Conservation (phyloP, 2,329 filamentous ascomycete genomes). For the Xylariaceae sp. region DNA sequence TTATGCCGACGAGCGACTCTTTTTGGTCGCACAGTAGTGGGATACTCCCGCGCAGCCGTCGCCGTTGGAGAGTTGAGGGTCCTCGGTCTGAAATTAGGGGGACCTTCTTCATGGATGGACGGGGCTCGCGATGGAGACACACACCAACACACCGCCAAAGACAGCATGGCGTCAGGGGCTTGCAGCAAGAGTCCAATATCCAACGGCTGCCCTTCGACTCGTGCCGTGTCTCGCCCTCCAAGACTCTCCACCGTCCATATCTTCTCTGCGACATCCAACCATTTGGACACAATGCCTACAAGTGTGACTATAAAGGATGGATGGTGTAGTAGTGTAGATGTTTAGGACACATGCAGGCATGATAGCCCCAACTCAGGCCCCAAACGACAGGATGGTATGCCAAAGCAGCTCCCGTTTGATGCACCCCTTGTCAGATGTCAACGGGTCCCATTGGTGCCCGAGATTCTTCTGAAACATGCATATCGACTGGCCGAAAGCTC, state of each 20-base stretch:
- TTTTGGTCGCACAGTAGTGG: constrained; percentile 1
- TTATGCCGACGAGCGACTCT: too few species aligned
- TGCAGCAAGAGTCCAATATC: constrained; percentile 3
- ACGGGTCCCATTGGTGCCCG: constrained; percentile 8
- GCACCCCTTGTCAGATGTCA: background rate
- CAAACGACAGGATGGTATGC: background rate
- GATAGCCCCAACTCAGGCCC: too few species aligned
- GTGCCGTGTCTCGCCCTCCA: background rate
- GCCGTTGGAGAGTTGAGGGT: constrained; percentile 14
- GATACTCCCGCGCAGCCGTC: constrained; percentile 1
- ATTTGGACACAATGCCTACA: too few species aligned
- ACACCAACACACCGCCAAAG: background rate
- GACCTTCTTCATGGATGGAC: constrained; percentile 20
- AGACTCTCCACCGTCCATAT: background rate
- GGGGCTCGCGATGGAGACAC: background rate
- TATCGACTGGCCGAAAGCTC: constrained; percentile 5
- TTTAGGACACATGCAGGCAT: background rate
- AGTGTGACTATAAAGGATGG: too few species aligned
- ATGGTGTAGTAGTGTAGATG: background rate
- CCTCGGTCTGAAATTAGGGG: constrained; percentile 22
- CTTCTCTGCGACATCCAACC: background rate
- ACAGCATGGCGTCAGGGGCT: constrained; percentile 18
- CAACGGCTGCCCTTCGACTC: background rate
- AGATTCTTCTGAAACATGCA: constrained; percentile 12
- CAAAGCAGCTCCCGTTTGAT: constrained; percentile 3